Conservation (phyloP, 2,329 filamentous ascomycete genomes). For the Fusarium sp. region DNA sequence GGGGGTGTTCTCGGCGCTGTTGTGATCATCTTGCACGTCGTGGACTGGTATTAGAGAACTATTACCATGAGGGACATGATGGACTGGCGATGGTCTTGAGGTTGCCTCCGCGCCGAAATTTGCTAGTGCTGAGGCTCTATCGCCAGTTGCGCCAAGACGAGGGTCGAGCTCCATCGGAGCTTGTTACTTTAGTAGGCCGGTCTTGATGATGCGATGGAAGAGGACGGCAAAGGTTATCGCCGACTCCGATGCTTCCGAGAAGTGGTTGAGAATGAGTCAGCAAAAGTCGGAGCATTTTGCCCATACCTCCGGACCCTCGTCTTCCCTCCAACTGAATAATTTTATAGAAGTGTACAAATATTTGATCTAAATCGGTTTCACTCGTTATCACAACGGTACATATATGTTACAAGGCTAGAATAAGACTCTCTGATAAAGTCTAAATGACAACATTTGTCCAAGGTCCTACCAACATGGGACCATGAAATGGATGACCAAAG, state of each 20-base stretch:
- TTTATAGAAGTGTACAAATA: not conserved
- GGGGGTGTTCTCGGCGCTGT: constrained; percentile 33
- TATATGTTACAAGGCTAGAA: not conserved
- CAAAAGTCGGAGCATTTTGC: constrained; percentile 27
- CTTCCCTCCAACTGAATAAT: not conserved
- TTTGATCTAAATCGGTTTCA: not conserved
- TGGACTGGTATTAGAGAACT: constrained; percentile 26
- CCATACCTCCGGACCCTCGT: constrained; percentile 5
- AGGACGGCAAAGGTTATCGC: constrained; percentile 48
- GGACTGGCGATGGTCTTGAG: constrained; percentile 33
- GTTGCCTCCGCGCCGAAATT: constrained; percentile 21
- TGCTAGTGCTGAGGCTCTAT: constrained; percentile 34
- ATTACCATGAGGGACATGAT: constrained; percentile 18
- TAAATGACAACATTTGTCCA: not conserved
- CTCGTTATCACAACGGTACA: not conserved
- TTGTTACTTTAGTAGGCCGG: constrained; percentile 31
- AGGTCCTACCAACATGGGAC: not conserved
- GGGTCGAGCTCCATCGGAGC: constrained; percentile 51
- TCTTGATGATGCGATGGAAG: constrained; percentile 30
- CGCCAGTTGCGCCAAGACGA: constrained; percentile 45
- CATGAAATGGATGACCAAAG: not conserved
- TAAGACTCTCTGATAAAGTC: not conserved
- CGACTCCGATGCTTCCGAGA: constrained; percentile 46
- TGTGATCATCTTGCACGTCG: constrained; percentile 23
- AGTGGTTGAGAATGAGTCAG: constrained; percentile 30